phyloP scores from a whole-genome alignment of 352 stramenopile species.

The Phytophthora hybrid region DNA sequence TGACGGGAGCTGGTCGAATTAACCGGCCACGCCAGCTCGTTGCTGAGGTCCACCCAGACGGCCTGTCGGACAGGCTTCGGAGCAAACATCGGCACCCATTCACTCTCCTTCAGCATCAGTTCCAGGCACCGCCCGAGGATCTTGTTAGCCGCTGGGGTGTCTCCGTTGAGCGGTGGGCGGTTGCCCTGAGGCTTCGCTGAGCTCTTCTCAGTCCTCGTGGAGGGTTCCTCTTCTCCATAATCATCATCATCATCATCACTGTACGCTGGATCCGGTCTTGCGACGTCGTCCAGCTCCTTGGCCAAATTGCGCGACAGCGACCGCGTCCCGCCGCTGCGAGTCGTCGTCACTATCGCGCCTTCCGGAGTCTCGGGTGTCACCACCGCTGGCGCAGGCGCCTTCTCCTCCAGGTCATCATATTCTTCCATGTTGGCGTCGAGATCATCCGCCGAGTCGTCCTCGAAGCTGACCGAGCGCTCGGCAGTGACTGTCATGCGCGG shows the following conservation, averaged over 20 bases:
- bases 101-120: too few relatives aligned
- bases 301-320: conserved; percentile 7
- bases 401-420: conserved; percentile 12
- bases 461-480: conserved; percentile 11
- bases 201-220: not conserved
- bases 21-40: too few relatives aligned
- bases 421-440: conserved; percentile 1
- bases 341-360: not conserved
- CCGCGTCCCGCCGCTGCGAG: not conserved
- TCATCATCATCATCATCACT: not conserved
- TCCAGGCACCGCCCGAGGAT: too few relatives aligned
- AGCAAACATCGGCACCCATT: too few relatives aligned
- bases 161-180: not conserved
- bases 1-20: too few relatives aligned
- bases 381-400: not conserved
- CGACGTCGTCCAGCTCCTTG: not conserved
- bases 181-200: not conserved
- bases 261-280: too few relatives aligned
- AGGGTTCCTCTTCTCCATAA: not conserved
- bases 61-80: too few relatives aligned
- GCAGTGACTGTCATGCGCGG: not conserved
- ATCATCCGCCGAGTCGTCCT: not conserved
- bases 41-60: too few relatives aligned
- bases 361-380: not conserved
- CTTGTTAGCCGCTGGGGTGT: not conserved